Percentiles rank a stretch among this genome's conserved stretches.
Conservation (phyloP, 2,329 filamentous ascomycete species). For the Hypoxylon sp. region DNA sequence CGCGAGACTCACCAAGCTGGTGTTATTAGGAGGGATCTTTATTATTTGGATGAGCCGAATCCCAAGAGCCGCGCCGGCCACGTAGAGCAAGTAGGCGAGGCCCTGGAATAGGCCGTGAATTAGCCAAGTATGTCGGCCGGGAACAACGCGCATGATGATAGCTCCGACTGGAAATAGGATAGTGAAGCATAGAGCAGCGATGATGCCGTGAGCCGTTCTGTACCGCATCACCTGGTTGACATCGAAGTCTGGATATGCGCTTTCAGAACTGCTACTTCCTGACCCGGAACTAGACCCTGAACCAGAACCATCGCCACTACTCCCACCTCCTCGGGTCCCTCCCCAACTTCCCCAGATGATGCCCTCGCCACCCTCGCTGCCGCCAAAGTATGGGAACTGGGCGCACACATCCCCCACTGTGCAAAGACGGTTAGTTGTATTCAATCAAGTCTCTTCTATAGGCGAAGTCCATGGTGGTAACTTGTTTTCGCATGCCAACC, state of each 20-base stretch:
- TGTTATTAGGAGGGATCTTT: slow-evolving; percentile 51
- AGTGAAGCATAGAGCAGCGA: slow-evolving; percentile 60
- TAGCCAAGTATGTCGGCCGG: slow-evolving; percentile 56
- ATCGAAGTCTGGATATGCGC: slow-evolving; percentile 49
- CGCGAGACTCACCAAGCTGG: slow-evolving; percentile 53
- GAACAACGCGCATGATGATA: slow-evolving; percentile 59
- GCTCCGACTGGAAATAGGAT: slow-evolving; percentile 62
- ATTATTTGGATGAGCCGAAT: slow-evolving; percentile 58
- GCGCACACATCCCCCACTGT: slow-evolving; percentile 23
- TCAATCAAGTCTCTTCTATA: no score
- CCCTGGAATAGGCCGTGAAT: slow-evolving; percentile 60
- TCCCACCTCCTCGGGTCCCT: slow-evolving; percentile 2
- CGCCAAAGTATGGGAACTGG: slow-evolving; percentile 10
- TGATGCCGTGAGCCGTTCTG: slow-evolving; percentile 59
- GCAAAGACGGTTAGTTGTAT: slow-evolving; percentile 3
- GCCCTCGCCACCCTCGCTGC: slow-evolving; percentile 10
- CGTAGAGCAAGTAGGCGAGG: slow-evolving; percentile 56
- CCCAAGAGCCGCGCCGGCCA: slow-evolving; percentile 60
- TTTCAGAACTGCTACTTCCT: slow-evolving; percentile 1
- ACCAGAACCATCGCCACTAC: slow-evolving; percentile 10
- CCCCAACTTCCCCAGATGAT: slow-evolving; percentile 2
- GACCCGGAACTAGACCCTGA: neutral
- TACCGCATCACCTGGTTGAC: slow-evolving; percentile 50
- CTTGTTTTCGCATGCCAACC: no score
- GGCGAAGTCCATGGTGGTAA: no score